These are phyloP conservation scores for Backusella psychrophila DNA, from an alignment of 192 early-diverging fungal species.

Conservation along the genomic window DNA sequence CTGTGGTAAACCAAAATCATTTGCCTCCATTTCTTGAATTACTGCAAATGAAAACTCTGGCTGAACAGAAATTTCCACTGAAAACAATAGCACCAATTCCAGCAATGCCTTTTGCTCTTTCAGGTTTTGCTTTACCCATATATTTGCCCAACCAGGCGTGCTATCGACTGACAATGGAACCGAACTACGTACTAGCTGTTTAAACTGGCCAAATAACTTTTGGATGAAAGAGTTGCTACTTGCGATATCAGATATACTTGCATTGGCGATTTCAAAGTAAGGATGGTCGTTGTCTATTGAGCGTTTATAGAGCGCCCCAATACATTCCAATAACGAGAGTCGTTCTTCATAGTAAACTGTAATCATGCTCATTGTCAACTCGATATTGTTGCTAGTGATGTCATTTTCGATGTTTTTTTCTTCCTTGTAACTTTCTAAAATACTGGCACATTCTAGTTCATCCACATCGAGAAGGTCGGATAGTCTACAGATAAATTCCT, in stretches of 20 bases:
- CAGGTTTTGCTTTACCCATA: constrained; percentile 41
- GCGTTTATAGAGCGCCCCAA: constrained; percentile 17
- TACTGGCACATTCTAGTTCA: constrained; percentile 35
- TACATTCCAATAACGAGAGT: constrained; percentile 20
- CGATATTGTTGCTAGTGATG: background rate
- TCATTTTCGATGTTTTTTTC: background rate
- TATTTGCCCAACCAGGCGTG: constrained; percentile 16
- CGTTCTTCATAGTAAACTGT: constrained; percentile 26
- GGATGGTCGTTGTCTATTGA: constrained; percentile 11
- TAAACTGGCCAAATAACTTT: constrained; percentile 19
- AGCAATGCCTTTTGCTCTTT: constrained; percentile 43
- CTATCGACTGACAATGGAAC: constrained; percentile 28
- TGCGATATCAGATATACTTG: background rate
- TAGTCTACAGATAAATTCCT: constrained; percentile 38
- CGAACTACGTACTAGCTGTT: constrained; percentile 5
- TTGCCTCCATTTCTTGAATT: constrained; percentile 36
- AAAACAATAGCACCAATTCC: constrained; percentile 37
- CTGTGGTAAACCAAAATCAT: constrained; percentile 40
- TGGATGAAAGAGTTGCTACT: constrained; percentile 10
- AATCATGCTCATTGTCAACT: constrained; percentile 3
- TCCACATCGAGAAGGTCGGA: constrained; percentile 39
- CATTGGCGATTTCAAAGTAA: background rate
- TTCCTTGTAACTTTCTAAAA: constrained; percentile 23
- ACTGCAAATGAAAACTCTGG: constrained; percentile 19
- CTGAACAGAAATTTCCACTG: constrained; percentile 1